phyloP scores from a whole-genome alignment of 2,329 filamentous ascomycete genomes.

The Fusarium multiceps region DNA sequence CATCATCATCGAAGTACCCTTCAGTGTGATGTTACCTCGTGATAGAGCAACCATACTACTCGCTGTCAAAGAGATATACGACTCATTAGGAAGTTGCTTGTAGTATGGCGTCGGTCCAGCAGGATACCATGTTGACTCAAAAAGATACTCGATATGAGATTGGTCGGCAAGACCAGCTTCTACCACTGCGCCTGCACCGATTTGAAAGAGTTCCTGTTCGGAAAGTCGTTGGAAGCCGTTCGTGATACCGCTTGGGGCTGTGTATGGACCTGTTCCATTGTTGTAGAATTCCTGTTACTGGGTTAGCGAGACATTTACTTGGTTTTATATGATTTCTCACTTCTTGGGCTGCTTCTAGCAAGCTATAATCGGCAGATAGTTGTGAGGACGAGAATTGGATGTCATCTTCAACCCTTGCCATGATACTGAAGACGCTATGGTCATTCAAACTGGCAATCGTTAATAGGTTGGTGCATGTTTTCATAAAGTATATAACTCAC shows the following conservation, averaged over 20 bases:
- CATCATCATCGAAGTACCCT: conserved; percentile 8
- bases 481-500: not conserved
- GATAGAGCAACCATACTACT: conserved; percentile 23
- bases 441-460: not conserved
- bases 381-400: conserved; percentile 3
- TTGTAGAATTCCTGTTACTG: not conserved
- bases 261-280: conserved; percentile 9
- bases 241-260: not conserved
- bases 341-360: conserved; percentile 5
- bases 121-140: conserved; percentile 22
- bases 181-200: conserved; percentile 6
- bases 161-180: conserved; percentile 12
- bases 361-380: not conserved
- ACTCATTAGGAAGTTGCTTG: not conserved
- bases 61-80: conserved; percentile 9
- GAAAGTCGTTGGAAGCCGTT: conserved; percentile 18
- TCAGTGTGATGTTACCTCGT: not conserved
- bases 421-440: conserved; percentile 15
- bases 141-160: conserved; percentile 19
- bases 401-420: not conserved
- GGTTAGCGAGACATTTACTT: not conserved
- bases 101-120: conserved; percentile 14
- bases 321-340: not conserved
- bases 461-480: rapidly evolving
- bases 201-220: not conserved